A percentile compares a stretch with the other conserved stretches of the same genome.
phyloP scores from a whole-genome alignment of 306 rosid genomes.

The Crotalaria pallida region DNA sequence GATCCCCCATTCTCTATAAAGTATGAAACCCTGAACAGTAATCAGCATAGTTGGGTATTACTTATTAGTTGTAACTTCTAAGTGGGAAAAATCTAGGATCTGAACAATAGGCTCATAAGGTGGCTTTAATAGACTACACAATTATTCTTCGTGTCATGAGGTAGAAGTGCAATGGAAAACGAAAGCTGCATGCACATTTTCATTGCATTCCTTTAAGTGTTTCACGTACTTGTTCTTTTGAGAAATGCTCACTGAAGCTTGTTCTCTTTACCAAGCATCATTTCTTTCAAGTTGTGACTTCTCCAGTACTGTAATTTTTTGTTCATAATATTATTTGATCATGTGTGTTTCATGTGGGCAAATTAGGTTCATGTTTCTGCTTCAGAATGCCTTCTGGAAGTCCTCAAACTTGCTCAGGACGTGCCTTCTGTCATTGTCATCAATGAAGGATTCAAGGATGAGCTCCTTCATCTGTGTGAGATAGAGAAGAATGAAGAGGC shows the following conservation, averaged over 20 bases:
- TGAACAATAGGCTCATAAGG: background rate
- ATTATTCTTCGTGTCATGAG: background rate
- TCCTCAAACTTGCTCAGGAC: constrained; percentile 36
- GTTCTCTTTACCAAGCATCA: too few relatives aligned
- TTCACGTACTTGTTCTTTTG: background rate
- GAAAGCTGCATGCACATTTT: background rate
- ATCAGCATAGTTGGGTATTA: background rate
- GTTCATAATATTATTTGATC: background rate
- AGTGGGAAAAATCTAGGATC: background rate
- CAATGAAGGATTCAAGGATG: constrained; percentile 39
- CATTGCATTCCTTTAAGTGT: background rate
- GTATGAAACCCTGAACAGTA: background rate
- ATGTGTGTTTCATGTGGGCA: constrained; percentile 4
- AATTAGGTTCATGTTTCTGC: constrained; percentile 81
- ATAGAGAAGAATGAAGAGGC: constrained; percentile 81
- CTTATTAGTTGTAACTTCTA: too few relatives aligned
- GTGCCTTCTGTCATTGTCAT: constrained; percentile 26
- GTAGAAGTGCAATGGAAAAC: background rate
- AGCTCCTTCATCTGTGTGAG: constrained; percentile 58
- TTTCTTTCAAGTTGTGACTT: too few relatives aligned
- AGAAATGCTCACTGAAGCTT: background rate
- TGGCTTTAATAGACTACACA: background rate
- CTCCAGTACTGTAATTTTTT: background rate
- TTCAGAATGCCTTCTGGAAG: constrained; percentile 72
- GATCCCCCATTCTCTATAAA: background rate